Conservation (phyloP, 2,329 filamentous ascomycete genomes). For the Drechslera avenae region DNA sequence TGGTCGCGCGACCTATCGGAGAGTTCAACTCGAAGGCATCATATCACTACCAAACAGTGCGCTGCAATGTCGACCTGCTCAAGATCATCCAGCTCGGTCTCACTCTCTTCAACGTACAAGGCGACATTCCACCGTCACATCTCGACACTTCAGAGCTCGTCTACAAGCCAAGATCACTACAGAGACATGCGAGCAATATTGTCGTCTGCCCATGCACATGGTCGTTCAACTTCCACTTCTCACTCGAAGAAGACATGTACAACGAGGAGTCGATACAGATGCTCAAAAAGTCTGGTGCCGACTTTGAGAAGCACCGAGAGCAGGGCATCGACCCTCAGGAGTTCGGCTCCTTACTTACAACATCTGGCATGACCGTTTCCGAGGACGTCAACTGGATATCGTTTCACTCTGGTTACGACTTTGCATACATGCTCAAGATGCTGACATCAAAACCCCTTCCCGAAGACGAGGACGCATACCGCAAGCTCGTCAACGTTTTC, state of each 20-base stretch:
- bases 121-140: conserved; percentile 79
- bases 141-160: conserved; percentile 56
- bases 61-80: conserved; percentile 95
- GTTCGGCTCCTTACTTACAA: conserved; percentile 88
- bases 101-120: conserved; percentile 88
- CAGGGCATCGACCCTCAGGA: conserved; percentile 89
- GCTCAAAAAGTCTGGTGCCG: conserved; percentile 87
- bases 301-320: conserved; percentile 81
- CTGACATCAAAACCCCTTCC: conserved; percentile 83
- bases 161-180: conserved; percentile 52
- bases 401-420: conserved; percentile 97
- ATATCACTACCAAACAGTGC: conserved; percentile 97
- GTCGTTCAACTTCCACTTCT: conserved; percentile 99
- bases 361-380: conserved; percentile 86
- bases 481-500: conserved; percentile 85
- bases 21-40: conserved; percentile 93
- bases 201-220: conserved; percentile 83
- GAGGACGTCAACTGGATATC: conserved; percentile 94
- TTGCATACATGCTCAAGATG: conserved; percentile 94
- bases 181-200: conserved; percentile 58
- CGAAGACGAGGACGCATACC: conserved; percentile 87
- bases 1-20: conserved; percentile 93
- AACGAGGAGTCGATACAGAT: conserved; percentile 93
- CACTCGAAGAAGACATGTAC: conserved; percentile 95
- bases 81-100: conserved; percentile 98